Evolutionary conservation across 1,139 yeast species (phyloP).

Genomic region (Suhomyces maxii): DNA sequence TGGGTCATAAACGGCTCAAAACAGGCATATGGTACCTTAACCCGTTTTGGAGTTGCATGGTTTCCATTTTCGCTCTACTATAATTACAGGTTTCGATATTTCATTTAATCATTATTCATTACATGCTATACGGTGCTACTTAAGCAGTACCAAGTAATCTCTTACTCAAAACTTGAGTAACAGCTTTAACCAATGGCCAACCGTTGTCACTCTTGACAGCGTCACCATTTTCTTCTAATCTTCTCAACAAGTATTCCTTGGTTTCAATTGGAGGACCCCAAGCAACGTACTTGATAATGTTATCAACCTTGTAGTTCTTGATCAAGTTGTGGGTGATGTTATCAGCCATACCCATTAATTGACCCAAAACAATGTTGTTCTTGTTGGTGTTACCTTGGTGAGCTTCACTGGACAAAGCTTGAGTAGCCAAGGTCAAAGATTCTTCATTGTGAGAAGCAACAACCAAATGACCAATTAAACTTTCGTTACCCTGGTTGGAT

Average conservation of each 20-base stretch:
- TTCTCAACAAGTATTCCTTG: constrained; percentile 83
- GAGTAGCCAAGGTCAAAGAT: constrained; percentile 74
- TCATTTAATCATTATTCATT: not conserved
- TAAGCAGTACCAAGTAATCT: constrained; percentile 33
- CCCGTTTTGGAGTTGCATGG: not conserved
- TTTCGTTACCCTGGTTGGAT: constrained; percentile 43
- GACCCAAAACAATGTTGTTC: constrained; percentile 80
- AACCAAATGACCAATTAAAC: constrained; percentile 77
- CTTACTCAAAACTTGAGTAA: constrained; percentile 41
- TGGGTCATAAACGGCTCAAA: too few species aligned
- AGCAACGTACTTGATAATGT: constrained; percentile 90
- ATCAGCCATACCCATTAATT: constrained; percentile 95
- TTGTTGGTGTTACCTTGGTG: constrained; percentile 36
- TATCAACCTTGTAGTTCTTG: constrained; percentile 60
- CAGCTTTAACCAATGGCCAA: constrained; percentile 66
- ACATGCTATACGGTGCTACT: constrained; percentile 1
- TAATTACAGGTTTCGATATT: not conserved
- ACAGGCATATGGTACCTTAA: not conserved
- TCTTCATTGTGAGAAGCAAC: constrained; percentile 89
- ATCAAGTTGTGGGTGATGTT: constrained; percentile 77
- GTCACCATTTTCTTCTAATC: constrained; percentile 96
- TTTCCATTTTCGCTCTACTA: not conserved
- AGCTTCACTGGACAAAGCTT: constrained; percentile 39
- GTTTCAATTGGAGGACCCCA: constrained; percentile 98
- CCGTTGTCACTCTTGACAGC: constrained; percentile 91